Conservation (phyloP, 257 asterid species). For the Solanum corneliomulleri region DNA sequence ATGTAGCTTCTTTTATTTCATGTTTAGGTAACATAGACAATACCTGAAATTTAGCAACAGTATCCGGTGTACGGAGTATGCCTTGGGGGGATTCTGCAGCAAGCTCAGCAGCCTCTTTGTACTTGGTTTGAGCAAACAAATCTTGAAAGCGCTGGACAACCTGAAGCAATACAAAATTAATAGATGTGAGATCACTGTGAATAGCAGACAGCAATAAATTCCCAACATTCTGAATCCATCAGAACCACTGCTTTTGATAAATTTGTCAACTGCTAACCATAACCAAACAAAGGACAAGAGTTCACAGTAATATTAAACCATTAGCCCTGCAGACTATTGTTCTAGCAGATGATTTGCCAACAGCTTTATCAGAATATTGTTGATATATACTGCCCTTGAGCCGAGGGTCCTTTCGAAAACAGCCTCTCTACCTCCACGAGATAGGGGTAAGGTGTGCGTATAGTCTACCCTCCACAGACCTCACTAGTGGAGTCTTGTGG, state of each 20-base stretch:
- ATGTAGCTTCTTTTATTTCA: background rate
- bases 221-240: background rate
- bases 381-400: background rate
- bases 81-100: conserved; percentile 12
- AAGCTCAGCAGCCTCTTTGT: conserved; percentile 24
- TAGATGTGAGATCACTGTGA: background rate
- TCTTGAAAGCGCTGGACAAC: conserved; percentile 99
- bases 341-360: background rate
- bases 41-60: conserved; percentile 9
- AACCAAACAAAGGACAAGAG: background rate
- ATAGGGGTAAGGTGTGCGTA: background rate
- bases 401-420: background rate
- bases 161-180: conserved; percentile 19
- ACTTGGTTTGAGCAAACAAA: conserved; percentile 66
- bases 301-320: background rate
- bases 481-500: background rate
- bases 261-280: background rate
- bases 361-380: background rate
- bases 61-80: conserved; percentile 5
- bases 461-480: background rate
- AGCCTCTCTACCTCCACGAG: background rate
- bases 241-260: background rate
- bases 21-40: background rate
- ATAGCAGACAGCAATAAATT: background rate
- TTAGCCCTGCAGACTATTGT: background rate